A percentile compares a stretch with the other conserved stretches of the same genome.
Conservation (phyloP, 2,329 filamentous ascomycete species). For the Ophiostoma quercus region DNA sequence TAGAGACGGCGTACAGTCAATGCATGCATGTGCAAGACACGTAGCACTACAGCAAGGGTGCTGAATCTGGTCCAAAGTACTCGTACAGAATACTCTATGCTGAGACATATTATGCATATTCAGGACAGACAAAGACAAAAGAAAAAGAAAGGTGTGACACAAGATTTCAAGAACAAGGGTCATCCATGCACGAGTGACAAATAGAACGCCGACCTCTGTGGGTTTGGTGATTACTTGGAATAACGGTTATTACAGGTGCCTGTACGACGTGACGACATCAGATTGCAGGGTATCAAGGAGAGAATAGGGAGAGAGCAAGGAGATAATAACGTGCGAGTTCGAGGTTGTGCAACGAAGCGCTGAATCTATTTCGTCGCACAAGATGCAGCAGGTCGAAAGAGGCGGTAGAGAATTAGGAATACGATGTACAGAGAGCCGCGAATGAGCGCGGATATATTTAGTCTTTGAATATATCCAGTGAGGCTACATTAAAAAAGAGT, state of each 20-base stretch:
- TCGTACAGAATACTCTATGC: too few species aligned
- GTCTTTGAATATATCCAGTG: too few species aligned
- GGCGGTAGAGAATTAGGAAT: neutral
- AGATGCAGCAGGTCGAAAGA: neutral
- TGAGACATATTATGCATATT: too few species aligned
- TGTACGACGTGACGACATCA: too few species aligned
- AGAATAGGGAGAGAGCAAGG: neutral
- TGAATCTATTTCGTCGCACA: neutral
- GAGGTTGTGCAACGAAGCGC: neutral
- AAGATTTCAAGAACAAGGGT: neutral
- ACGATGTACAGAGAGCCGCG: too few species aligned
- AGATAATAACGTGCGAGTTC: neutral
- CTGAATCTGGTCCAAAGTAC: neutral
- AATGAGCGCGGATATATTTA: too few species aligned
- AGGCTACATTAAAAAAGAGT: too few species aligned
- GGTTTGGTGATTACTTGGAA: neutral
- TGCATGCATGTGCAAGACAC: neutral
- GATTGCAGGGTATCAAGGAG: too few species aligned
- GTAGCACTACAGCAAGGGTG: conserved; percentile 6
- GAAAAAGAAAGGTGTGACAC: neutral
- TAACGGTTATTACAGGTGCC: too few species aligned
- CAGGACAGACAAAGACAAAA: neutral
- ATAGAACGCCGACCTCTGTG: neutral
- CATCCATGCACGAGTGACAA: neutral
- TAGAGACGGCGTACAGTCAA: neutral